A percentile compares a stretch with the other conserved stretches of the same genome.
phyloP scores from a whole-genome alignment of 305 asterid species.

The Ilex paraguariensis region DNA sequence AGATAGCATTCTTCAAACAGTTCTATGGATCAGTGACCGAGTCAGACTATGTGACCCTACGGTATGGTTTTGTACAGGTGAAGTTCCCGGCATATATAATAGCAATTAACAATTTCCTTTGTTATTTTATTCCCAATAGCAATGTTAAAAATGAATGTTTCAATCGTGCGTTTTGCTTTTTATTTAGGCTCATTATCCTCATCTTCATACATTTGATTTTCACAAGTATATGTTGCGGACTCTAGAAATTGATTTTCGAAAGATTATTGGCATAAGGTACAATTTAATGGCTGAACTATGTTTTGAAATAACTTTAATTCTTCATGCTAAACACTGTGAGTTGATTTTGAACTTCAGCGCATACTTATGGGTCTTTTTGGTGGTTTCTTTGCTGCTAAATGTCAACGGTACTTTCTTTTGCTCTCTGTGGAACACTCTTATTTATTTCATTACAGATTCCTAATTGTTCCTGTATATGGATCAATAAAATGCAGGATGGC shows the following conservation, averaged over 20 bases:
- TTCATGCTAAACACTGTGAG: constrained; percentile 9
- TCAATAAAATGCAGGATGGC: constrained; percentile 71
- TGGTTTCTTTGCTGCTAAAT: constrained; percentile 70
- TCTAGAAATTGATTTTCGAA: constrained; percentile 73
- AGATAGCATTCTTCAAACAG: constrained; percentile 87
- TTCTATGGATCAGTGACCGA: constrained; percentile 76
- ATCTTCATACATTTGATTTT: constrained; percentile 45
- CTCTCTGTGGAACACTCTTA: not conserved
- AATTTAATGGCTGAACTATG: not conserved
- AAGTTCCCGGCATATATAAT: constrained; percentile 5
- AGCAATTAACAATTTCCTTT: not conserved
- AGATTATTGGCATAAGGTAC: constrained; percentile 78
- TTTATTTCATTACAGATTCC: not conserved
- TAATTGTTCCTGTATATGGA: constrained; percentile 1
- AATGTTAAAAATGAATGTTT: not conserved
- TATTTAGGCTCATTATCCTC: constrained; percentile 61
- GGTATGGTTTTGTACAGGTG: constrained; percentile 78
- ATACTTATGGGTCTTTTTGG: constrained; percentile 85
- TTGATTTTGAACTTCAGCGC: constrained; percentile 52
- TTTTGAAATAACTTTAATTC: not conserved
- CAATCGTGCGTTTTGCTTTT: not conserved
- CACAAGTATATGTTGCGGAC: constrained; percentile 73
- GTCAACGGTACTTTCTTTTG: constrained; percentile 50
- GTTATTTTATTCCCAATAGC: not conserved
- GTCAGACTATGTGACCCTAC: constrained; percentile 76